Conservation (phyloP, 805 yeast genomes). For the Hanseniaspora jakobsenii region DNA sequence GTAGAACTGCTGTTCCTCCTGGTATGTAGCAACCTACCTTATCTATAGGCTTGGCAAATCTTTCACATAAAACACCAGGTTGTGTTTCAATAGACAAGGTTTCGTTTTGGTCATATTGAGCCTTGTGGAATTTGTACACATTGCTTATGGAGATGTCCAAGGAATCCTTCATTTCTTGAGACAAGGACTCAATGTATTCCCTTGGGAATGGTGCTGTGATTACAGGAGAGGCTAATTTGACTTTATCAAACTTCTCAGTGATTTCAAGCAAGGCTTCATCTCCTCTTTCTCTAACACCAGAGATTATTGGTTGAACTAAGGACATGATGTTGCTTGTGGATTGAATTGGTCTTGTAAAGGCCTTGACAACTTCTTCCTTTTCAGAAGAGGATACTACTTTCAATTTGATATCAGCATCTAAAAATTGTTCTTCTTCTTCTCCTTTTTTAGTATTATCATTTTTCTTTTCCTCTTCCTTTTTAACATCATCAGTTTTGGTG, state of each 20-base stretch:
- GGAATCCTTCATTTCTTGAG: constrained; percentile 66
- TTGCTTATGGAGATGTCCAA: constrained; percentile 82
- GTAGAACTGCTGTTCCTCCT: constrained; percentile 97
- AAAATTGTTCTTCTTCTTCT: constrained; percentile 20
- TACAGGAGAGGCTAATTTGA: constrained; percentile 56
- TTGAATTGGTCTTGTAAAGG: constrained; percentile 89
- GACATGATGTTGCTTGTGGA: constrained; percentile 86
- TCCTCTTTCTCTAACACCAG: constrained; percentile 63
- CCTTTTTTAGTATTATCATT: constrained; percentile 19
- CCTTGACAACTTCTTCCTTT: constrained; percentile 39
- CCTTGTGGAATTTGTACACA: constrained; percentile 83
- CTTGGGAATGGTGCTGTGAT: constrained; percentile 78
- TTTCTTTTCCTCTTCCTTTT: constrained; percentile 19
- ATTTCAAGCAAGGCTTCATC: constrained; percentile 80
- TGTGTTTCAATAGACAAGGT: constrained; percentile 76
- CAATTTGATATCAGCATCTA: constrained; percentile 24
- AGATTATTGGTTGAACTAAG: constrained; percentile 79
- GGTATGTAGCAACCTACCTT: constrained; percentile 93
- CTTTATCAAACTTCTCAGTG: constrained; percentile 87
- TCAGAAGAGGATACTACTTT: constrained; percentile 22
- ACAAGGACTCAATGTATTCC: constrained; percentile 57
- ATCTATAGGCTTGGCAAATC: constrained; percentile 91
- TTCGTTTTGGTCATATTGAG: constrained; percentile 61
- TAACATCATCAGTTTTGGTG: no score
- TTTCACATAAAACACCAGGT: constrained; percentile 86